Percentiles rank a stretch among this genome's conserved stretches.
Evolutionary conservation across 129 eudicot genomes (phyloP).

Genomic region (Flaveria linearis): DNA sequence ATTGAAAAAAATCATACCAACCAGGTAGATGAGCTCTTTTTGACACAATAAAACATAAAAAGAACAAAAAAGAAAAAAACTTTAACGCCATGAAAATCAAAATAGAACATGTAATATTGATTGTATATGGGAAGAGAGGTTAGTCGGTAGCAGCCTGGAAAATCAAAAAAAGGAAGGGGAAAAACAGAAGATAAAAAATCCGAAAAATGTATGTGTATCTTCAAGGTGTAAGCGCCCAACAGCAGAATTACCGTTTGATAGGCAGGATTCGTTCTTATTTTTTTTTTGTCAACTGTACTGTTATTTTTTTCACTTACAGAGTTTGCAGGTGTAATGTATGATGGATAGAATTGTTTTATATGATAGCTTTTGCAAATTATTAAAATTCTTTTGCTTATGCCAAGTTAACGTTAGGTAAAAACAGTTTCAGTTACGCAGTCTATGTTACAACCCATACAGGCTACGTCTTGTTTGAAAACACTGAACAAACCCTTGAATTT

Average conservation of each 20-base stretch:
- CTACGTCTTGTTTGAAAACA: neutral
- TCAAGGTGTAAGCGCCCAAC: slow-evolving; percentile 30
- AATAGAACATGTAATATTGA: slow-evolving; percentile 1
- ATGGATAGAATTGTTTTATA: slow-evolving; percentile 41
- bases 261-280: slow-evolving; percentile 23
- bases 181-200: slow-evolving; percentile 37
- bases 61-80: slow-evolving; percentile 6
- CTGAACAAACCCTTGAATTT: neutral
- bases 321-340: slow-evolving; percentile 46
- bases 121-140: slow-evolving; percentile 57
- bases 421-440: neutral
- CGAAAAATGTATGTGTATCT: slow-evolving; percentile 3
- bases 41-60: slow-evolving; percentile 36
- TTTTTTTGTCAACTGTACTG: slow-evolving; percentile 32
- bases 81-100: slow-evolving; percentile 14
- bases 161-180: slow-evolving; percentile 10
- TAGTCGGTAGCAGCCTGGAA: slow-evolving; percentile 24
- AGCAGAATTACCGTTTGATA: slow-evolving; percentile 36
- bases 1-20: slow-evolving; percentile 32
- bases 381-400: neutral
- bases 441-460: neutral
- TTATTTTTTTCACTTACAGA: slow-evolving; percentile 30
- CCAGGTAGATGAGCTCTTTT: slow-evolving; percentile 27
- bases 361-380: slow-evolving; percentile 33
- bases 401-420: neutral